Evolutionary conservation across 495 filamentous ascomycete species (phyloP).

Genomic region (Neurospora cerealis): DNA sequence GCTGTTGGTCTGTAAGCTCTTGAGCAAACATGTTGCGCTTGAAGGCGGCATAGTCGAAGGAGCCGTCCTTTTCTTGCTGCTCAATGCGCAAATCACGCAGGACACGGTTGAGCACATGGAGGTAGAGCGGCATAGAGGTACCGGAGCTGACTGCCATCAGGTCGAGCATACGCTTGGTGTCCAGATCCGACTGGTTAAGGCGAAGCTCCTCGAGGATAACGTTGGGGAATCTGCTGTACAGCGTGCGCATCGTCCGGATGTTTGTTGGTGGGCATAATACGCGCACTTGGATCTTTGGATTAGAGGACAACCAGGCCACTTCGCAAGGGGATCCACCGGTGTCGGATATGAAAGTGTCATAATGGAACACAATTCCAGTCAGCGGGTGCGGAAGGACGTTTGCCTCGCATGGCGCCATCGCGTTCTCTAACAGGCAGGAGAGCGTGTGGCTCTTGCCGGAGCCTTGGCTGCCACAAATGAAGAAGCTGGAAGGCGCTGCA

Average conservation of each 20-base stretch:
- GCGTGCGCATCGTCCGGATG: constrained; percentile 30
- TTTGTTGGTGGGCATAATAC: constrained; percentile 59
- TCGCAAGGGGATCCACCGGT: constrained; percentile 52
- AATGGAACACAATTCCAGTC: constrained; percentile 60
- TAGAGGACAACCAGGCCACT: constrained; percentile 53
- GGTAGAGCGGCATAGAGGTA: constrained; percentile 49
- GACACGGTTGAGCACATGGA: constrained; percentile 47
- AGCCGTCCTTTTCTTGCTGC: constrained; percentile 23
- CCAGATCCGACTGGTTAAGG: constrained; percentile 49
- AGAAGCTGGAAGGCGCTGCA: constrained; percentile 54
- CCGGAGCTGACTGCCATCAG: constrained; percentile 54
- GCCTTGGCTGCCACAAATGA: constrained; percentile 71
- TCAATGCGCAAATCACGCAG: constrained; percentile 48
- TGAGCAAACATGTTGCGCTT: constrained; percentile 18
- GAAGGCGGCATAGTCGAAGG: constrained; percentile 49
- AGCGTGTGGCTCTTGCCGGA: constrained; percentile 69
- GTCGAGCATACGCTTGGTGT: constrained; percentile 52
- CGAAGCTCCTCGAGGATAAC: constrained; percentile 43
- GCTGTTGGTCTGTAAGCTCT: constrained; percentile 35
- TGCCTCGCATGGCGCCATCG: constrained; percentile 33
- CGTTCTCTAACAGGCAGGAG: constrained; percentile 60
- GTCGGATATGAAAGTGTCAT: constrained; percentile 49
- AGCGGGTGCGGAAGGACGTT: constrained; percentile 39
- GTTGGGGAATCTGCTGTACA: constrained; percentile 33
- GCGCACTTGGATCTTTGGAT: constrained; percentile 42